A percentile compares a stretch with the other conserved stretches of the same genome.
Evolutionary conservation across 495 filamentous ascomycete species (phyloP).

Genomic region (Aspergillus campestris): DNA sequence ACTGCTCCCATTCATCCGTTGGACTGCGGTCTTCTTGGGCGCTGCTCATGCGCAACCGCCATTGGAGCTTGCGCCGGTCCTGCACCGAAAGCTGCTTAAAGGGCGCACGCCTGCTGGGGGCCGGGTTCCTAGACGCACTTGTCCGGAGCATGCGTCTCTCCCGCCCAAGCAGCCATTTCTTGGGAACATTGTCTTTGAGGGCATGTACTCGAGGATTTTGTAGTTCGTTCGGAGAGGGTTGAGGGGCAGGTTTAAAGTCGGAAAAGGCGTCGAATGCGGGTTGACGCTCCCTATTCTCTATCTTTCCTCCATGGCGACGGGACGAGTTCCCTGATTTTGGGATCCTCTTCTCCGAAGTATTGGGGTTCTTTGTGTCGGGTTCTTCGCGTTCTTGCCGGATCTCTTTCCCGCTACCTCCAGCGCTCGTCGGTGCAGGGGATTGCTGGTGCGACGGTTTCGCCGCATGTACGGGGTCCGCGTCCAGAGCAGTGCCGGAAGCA

Average conservation of each 20-base stretch:
- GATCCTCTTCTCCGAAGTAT: too few species aligned
- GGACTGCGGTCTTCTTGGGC: background rate
- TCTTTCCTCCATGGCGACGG: too few species aligned
- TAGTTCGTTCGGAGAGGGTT: too few species aligned
- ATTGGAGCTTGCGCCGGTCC: slow-evolving; percentile 24
- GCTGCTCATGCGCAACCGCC: slow-evolving; percentile 13
- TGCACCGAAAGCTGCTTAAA: slow-evolving; percentile 10
- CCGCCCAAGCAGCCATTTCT: too few species aligned
- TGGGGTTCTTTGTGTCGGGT: too few species aligned
- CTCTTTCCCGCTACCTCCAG: too few species aligned
- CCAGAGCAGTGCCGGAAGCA: slow-evolving; percentile 9
- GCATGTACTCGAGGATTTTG: too few species aligned
- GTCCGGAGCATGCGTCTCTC: background rate
- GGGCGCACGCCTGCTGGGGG: background rate
- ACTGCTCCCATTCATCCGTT: slow-evolving; percentile 6
- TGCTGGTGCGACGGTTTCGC: background rate
- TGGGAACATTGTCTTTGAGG: background rate
- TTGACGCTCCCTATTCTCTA: too few species aligned
- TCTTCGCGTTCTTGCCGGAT: too few species aligned
- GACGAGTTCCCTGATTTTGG: too few species aligned
- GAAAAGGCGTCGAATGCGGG: too few species aligned
- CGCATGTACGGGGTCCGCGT: background rate
- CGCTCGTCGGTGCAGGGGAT: background rate
- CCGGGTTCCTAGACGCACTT: background rate
- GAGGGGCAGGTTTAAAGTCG: too few species aligned